Evolutionary conservation across 75 land plant species (phyloP).

Genomic region (Cryptomeria japonica): DNA sequence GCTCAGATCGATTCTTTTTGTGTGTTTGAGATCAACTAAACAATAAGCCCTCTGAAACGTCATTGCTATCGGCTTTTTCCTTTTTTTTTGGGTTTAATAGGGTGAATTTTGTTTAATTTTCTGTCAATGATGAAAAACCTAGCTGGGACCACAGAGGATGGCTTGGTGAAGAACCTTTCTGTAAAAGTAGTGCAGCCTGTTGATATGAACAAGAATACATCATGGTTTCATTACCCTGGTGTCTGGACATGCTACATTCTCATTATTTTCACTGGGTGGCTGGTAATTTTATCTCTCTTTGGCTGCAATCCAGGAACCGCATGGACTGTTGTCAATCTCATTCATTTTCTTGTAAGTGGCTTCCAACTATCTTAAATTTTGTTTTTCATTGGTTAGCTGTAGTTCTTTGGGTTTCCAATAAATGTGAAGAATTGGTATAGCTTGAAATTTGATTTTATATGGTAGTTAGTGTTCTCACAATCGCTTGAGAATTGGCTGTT

Average conservation of each 20-base stretch:
- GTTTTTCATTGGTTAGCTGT: background rate
- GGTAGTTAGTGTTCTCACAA: too few relatives aligned
- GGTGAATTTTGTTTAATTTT: background rate
- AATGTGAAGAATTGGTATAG: background rate
- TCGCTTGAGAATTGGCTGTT: background rate
- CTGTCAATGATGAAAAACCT: background rate
- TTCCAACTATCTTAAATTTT: background rate
- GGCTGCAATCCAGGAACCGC: slow-evolving; percentile 35
- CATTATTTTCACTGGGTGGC: slow-evolving; percentile 34
- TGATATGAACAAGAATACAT: slow-evolving; percentile 40
- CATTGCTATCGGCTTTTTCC: background rate
- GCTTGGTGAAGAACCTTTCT: slow-evolving; percentile 8
- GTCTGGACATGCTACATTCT: slow-evolving; percentile 42
- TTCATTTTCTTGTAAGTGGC: slow-evolving; percentile 34
- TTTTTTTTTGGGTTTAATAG: too few relatives aligned
- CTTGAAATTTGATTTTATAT: too few relatives aligned
- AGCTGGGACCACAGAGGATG: background rate
- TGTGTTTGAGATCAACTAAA: too few relatives aligned
- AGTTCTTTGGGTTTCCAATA: background rate
- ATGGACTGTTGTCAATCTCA: slow-evolving; percentile 33
- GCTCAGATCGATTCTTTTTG: background rate
- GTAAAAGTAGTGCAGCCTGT: slow-evolving; percentile 32
- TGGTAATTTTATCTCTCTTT: slow-evolving; percentile 26
- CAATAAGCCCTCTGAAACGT: background rate
- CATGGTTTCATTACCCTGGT: slow-evolving; percentile 43